phyloP scores from a whole-genome alignment of 441 rosid genomes.

The Metrosideros polymorpha region DNA sequence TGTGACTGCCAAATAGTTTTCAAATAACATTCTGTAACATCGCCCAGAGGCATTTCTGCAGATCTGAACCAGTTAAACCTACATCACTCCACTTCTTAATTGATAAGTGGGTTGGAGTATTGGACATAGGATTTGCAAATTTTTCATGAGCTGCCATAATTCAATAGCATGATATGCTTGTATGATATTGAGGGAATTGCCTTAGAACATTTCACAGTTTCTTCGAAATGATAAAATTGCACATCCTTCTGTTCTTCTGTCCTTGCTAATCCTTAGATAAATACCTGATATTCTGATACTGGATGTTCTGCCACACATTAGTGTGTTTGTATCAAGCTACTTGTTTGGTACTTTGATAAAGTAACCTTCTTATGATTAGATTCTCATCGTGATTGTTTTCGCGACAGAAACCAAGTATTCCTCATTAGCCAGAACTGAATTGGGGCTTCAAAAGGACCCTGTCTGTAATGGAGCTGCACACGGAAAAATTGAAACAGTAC shows the following conservation, averaged over 20 bases:
- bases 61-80: neutral
- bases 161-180: neutral
- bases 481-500: slow-evolving; percentile 34
- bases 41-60: neutral
- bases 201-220: neutral
- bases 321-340: neutral
- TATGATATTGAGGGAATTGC: neutral
- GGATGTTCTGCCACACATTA: neutral
- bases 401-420: slow-evolving; percentile 53
- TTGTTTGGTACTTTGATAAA: neutral
- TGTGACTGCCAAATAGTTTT: neutral
- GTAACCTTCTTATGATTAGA: neutral
- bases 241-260: neutral
- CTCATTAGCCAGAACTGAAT: slow-evolving; percentile 51
- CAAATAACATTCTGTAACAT: neutral
- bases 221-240: neutral
- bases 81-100: neutral
- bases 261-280: neutral
- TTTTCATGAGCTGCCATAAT: neutral
- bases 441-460: slow-evolving; percentile 29
- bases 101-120: neutral
- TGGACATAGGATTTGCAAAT: neutral
- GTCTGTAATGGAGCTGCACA: slow-evolving; percentile 24
- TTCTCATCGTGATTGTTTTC: neutral
- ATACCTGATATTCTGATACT: neutral